Base-by-base conservation (phyloP, 1,284 basidiomycete genomes). In the Fomitiporia mediterranea region DNA sequence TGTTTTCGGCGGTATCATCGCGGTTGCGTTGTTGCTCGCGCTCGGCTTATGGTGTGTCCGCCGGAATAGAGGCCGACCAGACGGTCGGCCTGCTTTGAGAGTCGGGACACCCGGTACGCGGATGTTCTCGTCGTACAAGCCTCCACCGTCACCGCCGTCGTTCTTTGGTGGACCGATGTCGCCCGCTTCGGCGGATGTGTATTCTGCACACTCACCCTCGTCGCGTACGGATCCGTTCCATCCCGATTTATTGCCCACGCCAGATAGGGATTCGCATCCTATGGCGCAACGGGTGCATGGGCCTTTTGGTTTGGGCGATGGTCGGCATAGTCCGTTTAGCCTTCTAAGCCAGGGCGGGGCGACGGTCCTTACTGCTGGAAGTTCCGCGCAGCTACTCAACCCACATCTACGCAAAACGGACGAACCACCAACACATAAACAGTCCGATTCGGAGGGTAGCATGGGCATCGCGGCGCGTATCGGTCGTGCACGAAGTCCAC, bases 1-100 rank as follows among this genome's bases (percentile, higher is more conserved):
- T 8, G 54, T 48, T 3, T 57, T 60, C 35, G 58, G 58, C 8
- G 21, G 35, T 27, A 48, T 60, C 38, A 49, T 58, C 25, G 46
- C 23, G 21, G 39, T 32, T 38, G 37, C 15, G 13, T 15, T 50
- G 7, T 11, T 51, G 5, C 15, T 56, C 17, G 42, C 17, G n/a
- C 17, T 50, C 30, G 48, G 23, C 19, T 35, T 53, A 23, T 19
- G 25, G 27, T 8, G 37, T 23, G 15, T 32, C 8, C 50, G 44
- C n/a, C 43, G 43, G 28, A 51, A 51, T 17, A 23, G 46, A 8
- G 15, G 35, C 6, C 3, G 37, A 8, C 25, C 28, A 21, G 11
- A 55, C 19, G 4, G 7, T 15, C 4, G 4, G 19, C n/a, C n/a
- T n/a, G 17, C 28, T 19, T n/a, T 53, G 15, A 15, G 28, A 17